Base-by-base conservation (phyloP, 768 basidiomycete species). In the Polyporus arcularius region DNA sequence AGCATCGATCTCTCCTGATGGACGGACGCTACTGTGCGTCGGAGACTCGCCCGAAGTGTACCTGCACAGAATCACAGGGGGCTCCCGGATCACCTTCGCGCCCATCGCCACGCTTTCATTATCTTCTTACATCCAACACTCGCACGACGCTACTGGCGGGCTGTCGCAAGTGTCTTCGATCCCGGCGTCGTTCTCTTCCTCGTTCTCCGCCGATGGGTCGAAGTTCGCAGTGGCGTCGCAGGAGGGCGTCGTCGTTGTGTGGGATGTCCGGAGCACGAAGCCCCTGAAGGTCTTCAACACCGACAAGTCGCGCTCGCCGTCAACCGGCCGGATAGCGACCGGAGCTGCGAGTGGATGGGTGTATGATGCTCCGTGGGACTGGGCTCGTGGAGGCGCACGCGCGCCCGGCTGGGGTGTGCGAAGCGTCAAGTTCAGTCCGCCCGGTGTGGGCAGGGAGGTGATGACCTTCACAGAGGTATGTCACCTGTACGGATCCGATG, bases 1-100 rank as follows among this genome's bases (percentile, higher is more conserved):
- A 96, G 93, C 92, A 4, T 94, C 94, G 9, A 83, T 98, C 66
- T 94, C 94, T 0, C 94, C 93, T 0, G 92, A 96, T 68, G 90
- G 94, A 1, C 83, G 85, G 47, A 94, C 89, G 0, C 81, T 98
- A 14, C 83, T 97, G 1, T 93, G 89, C 3, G 95, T 96, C 0
- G 95, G 96, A 26, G 95, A 98, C 71, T 94, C 94, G 10, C 85
- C 87, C 46, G 88, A 92, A 58, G 87, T 96, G 11, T 90, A 87
- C 70, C 81, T 98, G 14, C 90, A 94, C 68, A 84, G 86, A 55
- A 81, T 96, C 61, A 82, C 84, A 2, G 88, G 88, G 42, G 86
- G 89, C 31, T 74, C 82, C 14, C 75, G 71, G 30, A 77, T 90
- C 64, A 76, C 83, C 3, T 91, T 94, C 65, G 71, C 82, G 16